phyloP scores from a whole-genome alignment of 2,329 filamentous ascomycete species.

The Aspergillus arachidicola region DNA sequence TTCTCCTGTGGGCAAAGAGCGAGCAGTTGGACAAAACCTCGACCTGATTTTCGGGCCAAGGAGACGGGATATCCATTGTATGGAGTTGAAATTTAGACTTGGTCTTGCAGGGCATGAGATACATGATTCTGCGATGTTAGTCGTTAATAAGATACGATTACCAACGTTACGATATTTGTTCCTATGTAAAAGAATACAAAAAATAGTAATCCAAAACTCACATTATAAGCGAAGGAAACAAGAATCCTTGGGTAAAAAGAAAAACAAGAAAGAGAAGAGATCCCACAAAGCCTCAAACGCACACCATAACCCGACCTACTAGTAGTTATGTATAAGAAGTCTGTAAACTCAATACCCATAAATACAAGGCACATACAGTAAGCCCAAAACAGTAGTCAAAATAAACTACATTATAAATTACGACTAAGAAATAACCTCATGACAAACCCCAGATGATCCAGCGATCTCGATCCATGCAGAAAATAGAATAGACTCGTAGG shows the following conservation, averaged over 20 bases:
- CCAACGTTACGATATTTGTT: neutral
- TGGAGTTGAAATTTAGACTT: constrained; percentile 15
- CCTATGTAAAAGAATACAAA: constrained; percentile 15
- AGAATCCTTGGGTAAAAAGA: neutral
- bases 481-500: constrained; percentile 3
- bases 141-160: constrained; percentile 7
- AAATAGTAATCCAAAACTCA: constrained; percentile 3
- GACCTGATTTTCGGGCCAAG: constrained; percentile 11
- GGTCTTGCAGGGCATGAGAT: constrained; percentile 9
- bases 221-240: neutral
- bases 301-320: neutral
- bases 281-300: neutral
- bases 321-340: neutral
- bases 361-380: neutral
- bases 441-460: constrained; percentile 9
- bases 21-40: constrained; percentile 5
- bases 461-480: constrained; percentile 6
- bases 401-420: constrained; percentile 20
- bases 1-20: constrained; percentile 31
- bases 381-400: constrained; percentile 17
- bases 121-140: constrained; percentile 7
- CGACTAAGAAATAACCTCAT: constrained; percentile 9
- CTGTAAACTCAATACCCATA: constrained; percentile 4
- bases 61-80: constrained; percentile 21
- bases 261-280: neutral